Evolutionary conservation across 2,329 filamentous ascomycete genomes (phyloP), one percentile per base, ranked within the genome.

Genomic region (Aureobasidium melanogenum): DNA sequence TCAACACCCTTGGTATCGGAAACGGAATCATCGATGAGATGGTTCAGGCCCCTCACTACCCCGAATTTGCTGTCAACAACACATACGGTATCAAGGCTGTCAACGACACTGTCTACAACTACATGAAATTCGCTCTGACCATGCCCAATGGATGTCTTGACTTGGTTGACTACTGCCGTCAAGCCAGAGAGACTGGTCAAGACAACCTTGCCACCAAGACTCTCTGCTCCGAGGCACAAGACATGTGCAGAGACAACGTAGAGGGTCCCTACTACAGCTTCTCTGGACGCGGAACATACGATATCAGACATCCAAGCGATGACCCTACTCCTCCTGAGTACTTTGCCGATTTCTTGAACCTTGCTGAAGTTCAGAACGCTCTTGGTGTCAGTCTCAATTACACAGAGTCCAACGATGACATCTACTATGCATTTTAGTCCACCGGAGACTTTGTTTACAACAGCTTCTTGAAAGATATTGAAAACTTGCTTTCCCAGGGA

Each of bases 261-360:
- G 77, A 86, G 67, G 70, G 74, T 0, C 78, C 80, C 0, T 88
- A 86, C 73, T 82, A 79, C 54, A 70, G 71, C 19, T 81, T 80
- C 63, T 73, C 74, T 52, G 80, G 79, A 5, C 79, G 82, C 30
- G 83, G 84, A 55, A 72, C 76, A 8, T 87, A 87, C 67, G 85
- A 88, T 63, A 82, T 88, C 30, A 78, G 84, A 8, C 80, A 84
- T 57, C 76, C 79, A 15, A 72, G 67, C 63, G 57, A 77, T 34
- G 70, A 88, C 68, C 83, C 87, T 0, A 87, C 87, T 64, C 64
- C 88, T 3, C 79, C 84, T 0, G 74, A 73, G 38, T 83, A 82
- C 57, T 88, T 86, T 70, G 66, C 78, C 22, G 79, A 85, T 41
- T 90, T 87, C 71, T 78, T 92, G 58, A 88, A 88, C 68, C 79